phyloP scores from a whole-genome alignment of 2,329 filamentous ascomycete genomes.

The Colletotrichum viniferum region DNA sequence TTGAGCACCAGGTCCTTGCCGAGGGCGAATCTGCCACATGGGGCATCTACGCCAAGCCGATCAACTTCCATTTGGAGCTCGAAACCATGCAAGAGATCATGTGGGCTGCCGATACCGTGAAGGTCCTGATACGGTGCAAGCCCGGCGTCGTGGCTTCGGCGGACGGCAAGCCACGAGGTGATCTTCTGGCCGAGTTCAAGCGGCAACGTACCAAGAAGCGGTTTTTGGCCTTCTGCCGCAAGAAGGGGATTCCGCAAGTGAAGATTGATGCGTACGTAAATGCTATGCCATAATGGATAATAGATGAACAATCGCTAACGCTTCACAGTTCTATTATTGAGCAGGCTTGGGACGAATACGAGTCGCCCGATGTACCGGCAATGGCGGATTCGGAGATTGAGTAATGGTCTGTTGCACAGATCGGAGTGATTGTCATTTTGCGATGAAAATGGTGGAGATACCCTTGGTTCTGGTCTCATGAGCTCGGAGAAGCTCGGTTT shows the following conservation, averaged over 20 bases:
- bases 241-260: constrained; percentile 45
- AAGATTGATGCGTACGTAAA: constrained; percentile 45
- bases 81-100: constrained; percentile 50
- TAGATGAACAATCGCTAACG: background rate
- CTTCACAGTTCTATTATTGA: constrained; percentile 33
- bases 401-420: background rate
- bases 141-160: constrained; percentile 29
- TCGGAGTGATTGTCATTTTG: background rate
- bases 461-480: background rate
- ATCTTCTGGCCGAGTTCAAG: constrained; percentile 57
- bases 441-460: constrained; percentile 4
- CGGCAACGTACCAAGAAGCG: constrained; percentile 56
- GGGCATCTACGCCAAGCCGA: constrained; percentile 54
- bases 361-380: constrained; percentile 13
- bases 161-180: constrained; percentile 43
- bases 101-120: constrained; percentile 46
- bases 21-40: constrained; percentile 47
- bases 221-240: constrained; percentile 52
- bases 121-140: constrained; percentile 43
- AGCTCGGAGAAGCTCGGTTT: background rate
- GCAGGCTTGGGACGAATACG: constrained; percentile 44
- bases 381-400: constrained; percentile 12
- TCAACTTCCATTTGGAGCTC: constrained; percentile 54
- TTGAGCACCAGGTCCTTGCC: constrained; percentile 60
- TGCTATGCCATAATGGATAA: too few species aligned